Percentiles rank a stretch among this genome's conserved stretches.
Conservation (phyloP, 106 monocot species). For the Acorus calamus region DNA sequence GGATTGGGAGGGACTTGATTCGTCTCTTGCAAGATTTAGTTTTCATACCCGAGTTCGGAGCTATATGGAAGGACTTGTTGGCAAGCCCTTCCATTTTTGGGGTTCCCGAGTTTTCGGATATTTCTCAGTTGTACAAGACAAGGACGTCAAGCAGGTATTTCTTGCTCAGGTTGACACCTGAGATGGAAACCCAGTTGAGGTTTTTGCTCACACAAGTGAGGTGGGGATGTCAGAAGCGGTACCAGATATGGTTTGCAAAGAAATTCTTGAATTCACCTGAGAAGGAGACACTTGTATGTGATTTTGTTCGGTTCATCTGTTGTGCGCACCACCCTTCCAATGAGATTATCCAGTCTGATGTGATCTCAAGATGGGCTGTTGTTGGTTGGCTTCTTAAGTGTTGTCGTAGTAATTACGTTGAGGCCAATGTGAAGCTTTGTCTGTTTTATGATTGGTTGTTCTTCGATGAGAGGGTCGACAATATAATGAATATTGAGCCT, state of each 20-base stretch:
- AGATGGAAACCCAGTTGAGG: constrained; percentile 68
- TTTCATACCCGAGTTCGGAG: constrained; percentile 48
- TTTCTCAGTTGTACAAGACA: constrained; percentile 35
- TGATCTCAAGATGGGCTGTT: constrained; percentile 73
- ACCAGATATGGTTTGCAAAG: constrained; percentile 75
- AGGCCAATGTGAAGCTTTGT: constrained; percentile 74
- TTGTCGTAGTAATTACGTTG: constrained; percentile 46
- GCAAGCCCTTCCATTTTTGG: constrained; percentile 29
- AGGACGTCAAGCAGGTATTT: constrained; percentile 47
- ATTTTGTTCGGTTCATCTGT: constrained; percentile 50
- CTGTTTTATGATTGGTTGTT: constrained; percentile 97
- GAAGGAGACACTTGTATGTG: constrained; percentile 24
- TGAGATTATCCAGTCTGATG: constrained; percentile 42
- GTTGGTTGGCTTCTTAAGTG: constrained; percentile 81
- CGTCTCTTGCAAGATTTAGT: constrained; percentile 63
- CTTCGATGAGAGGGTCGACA: constrained; percentile 44
- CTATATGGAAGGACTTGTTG: constrained; percentile 60
- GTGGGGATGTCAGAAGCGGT: constrained; percentile 62
- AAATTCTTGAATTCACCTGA: constrained; percentile 44
- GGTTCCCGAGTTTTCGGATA: constrained; percentile 30
- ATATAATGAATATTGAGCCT: constrained; percentile 80
- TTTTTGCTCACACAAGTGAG: constrained; percentile 76
- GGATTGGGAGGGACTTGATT: constrained; percentile 63
- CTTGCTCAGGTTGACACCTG: constrained; percentile 36
- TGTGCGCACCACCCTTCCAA: constrained; percentile 54